These are phyloP conservation scores for Penicillium roqueforti DNA, from an alignment of 495 filamentous ascomycete species.

Conservation along the genomic window DNA sequence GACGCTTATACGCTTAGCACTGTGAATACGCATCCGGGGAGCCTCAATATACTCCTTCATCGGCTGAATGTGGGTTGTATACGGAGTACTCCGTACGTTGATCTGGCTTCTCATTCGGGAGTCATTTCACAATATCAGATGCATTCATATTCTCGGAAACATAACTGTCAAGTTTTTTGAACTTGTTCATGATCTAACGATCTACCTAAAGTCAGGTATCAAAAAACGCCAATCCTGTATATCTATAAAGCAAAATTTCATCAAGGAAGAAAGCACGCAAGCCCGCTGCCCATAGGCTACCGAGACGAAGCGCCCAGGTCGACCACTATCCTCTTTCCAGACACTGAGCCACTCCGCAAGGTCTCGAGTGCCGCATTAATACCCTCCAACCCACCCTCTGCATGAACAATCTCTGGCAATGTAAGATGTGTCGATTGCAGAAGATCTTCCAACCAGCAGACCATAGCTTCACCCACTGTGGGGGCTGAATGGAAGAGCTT, in stretches of 20 bases:
- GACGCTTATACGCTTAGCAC: slow-evolving; percentile 2
- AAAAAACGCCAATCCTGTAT: slow-evolving; percentile 2
- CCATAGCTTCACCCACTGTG: slow-evolving; percentile 51
- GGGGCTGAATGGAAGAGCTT: slow-evolving; percentile 63
- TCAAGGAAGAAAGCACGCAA: neutral
- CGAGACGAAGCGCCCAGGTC: slow-evolving; percentile 22
- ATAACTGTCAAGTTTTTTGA: neutral
- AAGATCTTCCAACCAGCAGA: slow-evolving; percentile 57
- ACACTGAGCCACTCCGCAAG: slow-evolving; percentile 52
- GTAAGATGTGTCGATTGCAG: slow-evolving; percentile 43
- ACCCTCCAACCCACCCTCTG: slow-evolving; percentile 54
- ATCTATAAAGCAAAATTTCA: neutral
- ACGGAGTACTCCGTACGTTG: too few relatives aligned
- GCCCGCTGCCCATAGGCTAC: neutral
- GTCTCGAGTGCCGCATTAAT: slow-evolving; percentile 60
- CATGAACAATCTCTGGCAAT: slow-evolving; percentile 55
- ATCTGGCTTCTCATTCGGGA: too few relatives aligned
- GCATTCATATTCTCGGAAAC: neutral
- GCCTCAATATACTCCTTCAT: neutral
- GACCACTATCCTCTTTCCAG: slow-evolving; percentile 59
- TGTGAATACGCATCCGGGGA: neutral
- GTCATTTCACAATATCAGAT: too few relatives aligned
- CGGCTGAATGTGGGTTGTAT: too few relatives aligned
- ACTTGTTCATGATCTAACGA: neutral
- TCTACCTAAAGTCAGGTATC: neutral